phyloP scores from a whole-genome alignment of 768 basidiomycete genomes.

The Podaxis carcinomalis region DNA sequence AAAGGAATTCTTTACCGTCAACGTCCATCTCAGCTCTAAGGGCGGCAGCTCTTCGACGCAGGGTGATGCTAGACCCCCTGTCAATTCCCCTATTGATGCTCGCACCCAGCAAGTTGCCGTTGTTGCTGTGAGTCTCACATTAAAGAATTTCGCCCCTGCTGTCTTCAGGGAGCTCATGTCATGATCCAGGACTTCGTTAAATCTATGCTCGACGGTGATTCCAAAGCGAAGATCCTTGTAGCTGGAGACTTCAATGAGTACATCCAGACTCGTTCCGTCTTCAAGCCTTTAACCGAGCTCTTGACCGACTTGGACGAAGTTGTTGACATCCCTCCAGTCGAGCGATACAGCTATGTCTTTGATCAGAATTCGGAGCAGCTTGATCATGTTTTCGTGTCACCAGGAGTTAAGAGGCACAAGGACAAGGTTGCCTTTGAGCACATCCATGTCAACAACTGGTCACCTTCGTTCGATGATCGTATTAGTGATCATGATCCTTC shows the following conservation, averaged over 20 bases:
- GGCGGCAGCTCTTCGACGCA: slow-evolving; percentile 49
- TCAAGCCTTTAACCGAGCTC: slow-evolving; percentile 34
- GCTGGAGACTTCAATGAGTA: slow-evolving; percentile 66
- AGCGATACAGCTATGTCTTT: slow-evolving; percentile 60
- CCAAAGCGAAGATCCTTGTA: slow-evolving; percentile 44
- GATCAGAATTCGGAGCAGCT: slow-evolving; percentile 57
- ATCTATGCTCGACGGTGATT: slow-evolving; percentile 36
- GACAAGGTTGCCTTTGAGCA: slow-evolving; percentile 49
- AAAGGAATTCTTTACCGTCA: slow-evolving; percentile 49
- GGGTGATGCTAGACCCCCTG: slow-evolving; percentile 55
- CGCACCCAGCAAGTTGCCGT: slow-evolving; percentile 47
- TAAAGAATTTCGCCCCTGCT: neutral
- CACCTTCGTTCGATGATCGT: slow-evolving; percentile 32
- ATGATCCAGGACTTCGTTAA: slow-evolving; percentile 41
- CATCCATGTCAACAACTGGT: slow-evolving; percentile 60
- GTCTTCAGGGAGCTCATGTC: slow-evolving; percentile 1
- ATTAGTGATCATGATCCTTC: slow-evolving; percentile 62
- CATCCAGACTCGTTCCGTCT: slow-evolving; percentile 48
- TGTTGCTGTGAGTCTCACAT: slow-evolving; percentile 38
- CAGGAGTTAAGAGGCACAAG: slow-evolving; percentile 34
- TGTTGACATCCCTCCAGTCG: slow-evolving; percentile 40
- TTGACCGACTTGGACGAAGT: slow-evolving; percentile 49
- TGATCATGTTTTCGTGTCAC: slow-evolving; percentile 53
- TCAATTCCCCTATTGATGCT: slow-evolving; percentile 45
- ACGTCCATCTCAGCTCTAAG: slow-evolving; percentile 58